These are phyloP conservation scores for Exophiala mesophila DNA, from an alignment of 2,329 filamentous ascomycete species.

Conservation along the genomic window DNA sequence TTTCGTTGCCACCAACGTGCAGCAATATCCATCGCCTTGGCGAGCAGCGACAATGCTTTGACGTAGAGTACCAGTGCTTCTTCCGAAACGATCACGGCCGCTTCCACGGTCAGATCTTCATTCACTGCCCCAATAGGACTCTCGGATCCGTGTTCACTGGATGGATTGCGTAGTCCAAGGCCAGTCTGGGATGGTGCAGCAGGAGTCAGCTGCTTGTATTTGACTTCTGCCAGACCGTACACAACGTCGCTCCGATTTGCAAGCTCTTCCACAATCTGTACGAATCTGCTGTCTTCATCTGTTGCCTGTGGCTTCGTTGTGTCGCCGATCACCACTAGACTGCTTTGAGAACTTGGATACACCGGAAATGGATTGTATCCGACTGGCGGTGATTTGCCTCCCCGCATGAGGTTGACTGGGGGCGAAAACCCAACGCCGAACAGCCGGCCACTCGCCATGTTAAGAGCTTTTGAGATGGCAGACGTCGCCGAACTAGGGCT, in stretches of 20 bases:
- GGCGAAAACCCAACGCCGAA: slow-evolving; percentile 49
- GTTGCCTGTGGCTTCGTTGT: slow-evolving; percentile 58
- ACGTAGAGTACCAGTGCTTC: slow-evolving; percentile 95
- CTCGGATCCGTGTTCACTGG: slow-evolving; percentile 26
- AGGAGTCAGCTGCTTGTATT: slow-evolving; percentile 94
- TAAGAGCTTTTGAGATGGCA: slow-evolving; percentile 89
- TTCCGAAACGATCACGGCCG: slow-evolving; percentile 79
- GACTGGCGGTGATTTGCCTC: slow-evolving; percentile 43
- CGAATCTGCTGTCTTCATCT: slow-evolving; percentile 75
- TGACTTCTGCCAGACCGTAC: slow-evolving; percentile 96
- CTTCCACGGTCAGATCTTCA: slow-evolving; percentile 78
- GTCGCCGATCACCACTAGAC: slow-evolving; percentile 59
- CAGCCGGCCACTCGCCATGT: slow-evolving; percentile 71
- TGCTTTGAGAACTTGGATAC: slow-evolving; percentile 70
- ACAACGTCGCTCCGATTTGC: slow-evolving; percentile 93
- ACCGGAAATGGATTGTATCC: slow-evolving; percentile 68
- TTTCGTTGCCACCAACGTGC: slow-evolving; percentile 85
- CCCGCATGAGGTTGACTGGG: slow-evolving; percentile 41
- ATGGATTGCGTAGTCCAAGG: slow-evolving; percentile 29
- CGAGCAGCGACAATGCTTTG: slow-evolving; percentile 83
- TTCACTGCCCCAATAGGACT: slow-evolving; percentile 41
- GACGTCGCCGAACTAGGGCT: slow-evolving; percentile 75
- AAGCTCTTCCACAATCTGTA: slow-evolving; percentile 82
- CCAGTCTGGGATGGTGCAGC: slow-evolving; percentile 63
- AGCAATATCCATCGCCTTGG: slow-evolving; percentile 93